phyloP scores from a whole-genome alignment of 441 rosid species.

The Corymbia calophylla region DNA sequence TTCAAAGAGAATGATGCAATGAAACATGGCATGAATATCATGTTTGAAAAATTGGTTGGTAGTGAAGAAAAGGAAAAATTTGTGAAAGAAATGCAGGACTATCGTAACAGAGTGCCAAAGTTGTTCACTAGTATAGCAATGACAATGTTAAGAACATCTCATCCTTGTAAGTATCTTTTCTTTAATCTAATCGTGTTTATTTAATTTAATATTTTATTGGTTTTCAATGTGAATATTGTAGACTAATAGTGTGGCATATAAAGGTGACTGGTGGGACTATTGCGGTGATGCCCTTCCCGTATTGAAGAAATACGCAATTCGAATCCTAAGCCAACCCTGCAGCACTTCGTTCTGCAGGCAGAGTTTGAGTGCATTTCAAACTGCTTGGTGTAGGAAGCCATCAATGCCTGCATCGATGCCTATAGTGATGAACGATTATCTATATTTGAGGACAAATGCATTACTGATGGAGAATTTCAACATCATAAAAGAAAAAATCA shows the following conservation, averaged over 20 bases:
- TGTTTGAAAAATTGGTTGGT: not conserved
- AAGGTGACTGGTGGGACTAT: not conserved
- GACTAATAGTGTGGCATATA: not conserved
- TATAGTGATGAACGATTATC: not conserved
- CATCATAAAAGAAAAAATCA: not conserved
- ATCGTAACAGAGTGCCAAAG: not conserved
- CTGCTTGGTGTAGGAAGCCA: not conserved
- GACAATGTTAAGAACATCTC: not conserved
- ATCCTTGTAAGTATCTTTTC: not conserved
- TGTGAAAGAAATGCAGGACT: not conserved
- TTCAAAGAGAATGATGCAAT: not conserved
- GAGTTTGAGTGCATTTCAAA: not conserved
- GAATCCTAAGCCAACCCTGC: not conserved
- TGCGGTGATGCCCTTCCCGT: not conserved
- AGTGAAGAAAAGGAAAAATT: not conserved
- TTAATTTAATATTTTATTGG: not conserved
- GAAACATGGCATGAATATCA: not conserved
- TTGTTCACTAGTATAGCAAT: not conserved
- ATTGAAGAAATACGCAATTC: not conserved
- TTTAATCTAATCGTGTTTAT: not conserved
- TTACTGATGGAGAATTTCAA: not conserved
- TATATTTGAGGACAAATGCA: not conserved
- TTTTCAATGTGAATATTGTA: not conserved
- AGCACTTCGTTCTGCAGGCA: not conserved
- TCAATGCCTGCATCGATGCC: not conserved